A percentile compares a stretch with the other conserved stretches of the same genome.
Evolutionary conservation across 2,329 filamentous ascomycete genomes (phyloP).

Genomic region (Aspergillus terreus): DNA sequence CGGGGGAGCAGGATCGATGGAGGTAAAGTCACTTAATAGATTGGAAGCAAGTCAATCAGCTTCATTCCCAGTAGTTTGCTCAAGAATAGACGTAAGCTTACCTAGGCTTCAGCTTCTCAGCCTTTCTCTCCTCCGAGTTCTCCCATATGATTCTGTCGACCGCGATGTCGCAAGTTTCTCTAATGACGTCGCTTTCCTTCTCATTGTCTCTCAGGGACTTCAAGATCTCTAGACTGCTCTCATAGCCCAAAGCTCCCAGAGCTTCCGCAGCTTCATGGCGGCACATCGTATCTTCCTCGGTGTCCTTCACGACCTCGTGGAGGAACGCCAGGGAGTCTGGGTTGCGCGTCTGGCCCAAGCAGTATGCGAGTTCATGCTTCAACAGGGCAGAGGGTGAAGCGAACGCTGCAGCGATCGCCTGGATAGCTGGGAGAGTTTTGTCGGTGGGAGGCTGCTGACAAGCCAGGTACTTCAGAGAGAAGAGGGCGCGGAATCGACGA

Average conservation of each 20-base stretch:
- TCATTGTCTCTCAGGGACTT: slow-evolving; percentile 68
- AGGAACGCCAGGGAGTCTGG: slow-evolving; percentile 69
- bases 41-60: slow-evolving; percentile 19
- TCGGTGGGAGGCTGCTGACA: slow-evolving; percentile 57
- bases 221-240: slow-evolving; percentile 69
- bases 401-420: slow-evolving; percentile 86
- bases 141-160: slow-evolving; percentile 94
- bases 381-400: slow-evolving; percentile 79
- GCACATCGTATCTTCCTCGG: slow-evolving; percentile 88
- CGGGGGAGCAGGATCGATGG: slow-evolving; percentile 90
- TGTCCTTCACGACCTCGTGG: slow-evolving; percentile 68
- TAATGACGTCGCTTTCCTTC: slow-evolving; percentile 75
- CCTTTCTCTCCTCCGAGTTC: slow-evolving; percentile 66
- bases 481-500: slow-evolving; percentile 89
- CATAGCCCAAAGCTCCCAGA: slow-evolving; percentile 78
- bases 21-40: slow-evolving; percentile 76
- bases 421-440: slow-evolving; percentile 60
- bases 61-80: slow-evolving; percentile 11
- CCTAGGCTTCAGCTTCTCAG: slow-evolving; percentile 79
- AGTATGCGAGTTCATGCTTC: slow-evolving; percentile 97
- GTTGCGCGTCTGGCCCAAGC: slow-evolving; percentile 85
- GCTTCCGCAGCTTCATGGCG: slow-evolving; percentile 96
- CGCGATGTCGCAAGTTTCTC: slow-evolving; percentile 95
- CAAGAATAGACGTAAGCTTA: slow-evolving; percentile 33
- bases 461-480: slow-evolving; percentile 93